These are phyloP conservation scores for Scheffersomyces cryptocercus DNA, from an alignment of 1,139 yeast genomes.

Conservation along the genomic window DNA sequence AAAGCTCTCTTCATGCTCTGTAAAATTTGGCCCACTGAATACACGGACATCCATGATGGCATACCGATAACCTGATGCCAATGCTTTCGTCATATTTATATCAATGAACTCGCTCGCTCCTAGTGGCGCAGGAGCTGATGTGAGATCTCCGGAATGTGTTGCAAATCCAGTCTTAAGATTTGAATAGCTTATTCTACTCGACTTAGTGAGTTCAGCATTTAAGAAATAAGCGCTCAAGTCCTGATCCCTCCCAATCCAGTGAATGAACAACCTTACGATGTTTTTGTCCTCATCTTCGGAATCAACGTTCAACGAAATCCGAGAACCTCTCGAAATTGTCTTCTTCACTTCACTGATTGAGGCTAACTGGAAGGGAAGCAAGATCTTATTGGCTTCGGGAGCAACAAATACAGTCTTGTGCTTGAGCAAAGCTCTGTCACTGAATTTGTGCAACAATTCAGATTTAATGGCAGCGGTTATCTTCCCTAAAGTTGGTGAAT, in stretches of 20 bases:
- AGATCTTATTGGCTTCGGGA: conserved; percentile 3
- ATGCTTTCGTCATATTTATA: conserved; percentile 6
- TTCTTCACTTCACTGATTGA: conserved; percentile 3
- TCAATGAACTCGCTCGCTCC: conserved; percentile 14
- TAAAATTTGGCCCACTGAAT: conserved; percentile 5
- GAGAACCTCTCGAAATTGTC: conserved; percentile 9
- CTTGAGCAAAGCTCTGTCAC: neutral
- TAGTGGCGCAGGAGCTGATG: conserved; percentile 6
- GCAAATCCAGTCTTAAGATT: conserved; percentile 4
- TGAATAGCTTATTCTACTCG: conserved; percentile 1
- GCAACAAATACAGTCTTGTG: conserved; percentile 3
- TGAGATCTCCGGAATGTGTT: conserved; percentile 13
- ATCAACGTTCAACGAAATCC: conserved; percentile 3
- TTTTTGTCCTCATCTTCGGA: conserved; percentile 6
- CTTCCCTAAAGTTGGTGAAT: neutral
- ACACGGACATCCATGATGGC: conserved; percentile 9
- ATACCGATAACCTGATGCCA: conserved; percentile 7
- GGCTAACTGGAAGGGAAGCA: conserved; percentile 6
- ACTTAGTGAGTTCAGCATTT: conserved; percentile 4
- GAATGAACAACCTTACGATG: conserved; percentile 8
- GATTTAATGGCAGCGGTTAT: neutral
- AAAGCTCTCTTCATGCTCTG: conserved; percentile 9
- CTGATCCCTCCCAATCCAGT: conserved; percentile 12
- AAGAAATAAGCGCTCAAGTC: conserved; percentile 9
- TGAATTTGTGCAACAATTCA: neutral